Evolutionary conservation across 2,329 filamentous ascomycete genomes (phyloP).

Genomic region (Rhynchosporium agropyri): DNA sequence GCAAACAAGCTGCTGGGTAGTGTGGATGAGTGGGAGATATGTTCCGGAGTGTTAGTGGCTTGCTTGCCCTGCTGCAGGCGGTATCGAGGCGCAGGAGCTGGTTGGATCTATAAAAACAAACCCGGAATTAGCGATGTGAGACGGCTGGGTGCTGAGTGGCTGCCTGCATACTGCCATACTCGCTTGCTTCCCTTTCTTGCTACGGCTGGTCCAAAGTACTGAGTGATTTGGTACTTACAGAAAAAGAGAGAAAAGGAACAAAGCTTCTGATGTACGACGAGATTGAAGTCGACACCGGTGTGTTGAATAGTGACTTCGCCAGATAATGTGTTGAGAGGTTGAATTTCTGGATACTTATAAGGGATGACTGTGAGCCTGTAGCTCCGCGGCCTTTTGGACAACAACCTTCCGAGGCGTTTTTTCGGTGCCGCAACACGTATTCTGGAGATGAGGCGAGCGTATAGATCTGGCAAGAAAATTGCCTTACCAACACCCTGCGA

Average conservation of each 20-base stretch:
- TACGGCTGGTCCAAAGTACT: conserved; percentile 27
- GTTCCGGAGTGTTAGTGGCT: conserved; percentile 13
- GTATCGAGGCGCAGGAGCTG: background rate
- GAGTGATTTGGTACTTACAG: conserved; percentile 21
- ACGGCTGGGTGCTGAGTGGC: conserved; percentile 16
- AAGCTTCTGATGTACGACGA: background rate
- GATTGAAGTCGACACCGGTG: background rate
- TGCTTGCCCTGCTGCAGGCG: conserved; percentile 7
- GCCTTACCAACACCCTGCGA: background rate
- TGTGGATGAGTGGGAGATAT: background rate
- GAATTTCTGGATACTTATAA: background rate
- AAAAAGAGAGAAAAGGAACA: background rate
- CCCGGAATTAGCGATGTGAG: conserved; percentile 11
- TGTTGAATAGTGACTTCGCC: background rate
- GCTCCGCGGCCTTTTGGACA: background rate
- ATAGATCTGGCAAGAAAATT: conserved; percentile 6
- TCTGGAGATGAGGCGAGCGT: background rate
- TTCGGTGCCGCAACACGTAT: conserved; percentile 3
- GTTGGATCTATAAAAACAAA: conserved; percentile 6
- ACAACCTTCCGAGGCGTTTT: background rate
- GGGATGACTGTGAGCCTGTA: too few species aligned
- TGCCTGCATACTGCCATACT: conserved; percentile 10
- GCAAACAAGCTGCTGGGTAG: background rate
- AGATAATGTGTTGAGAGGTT: conserved; percentile 1
- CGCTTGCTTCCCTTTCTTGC: conserved; percentile 6